Evolutionary conservation across 2,329 filamentous ascomycete species (phyloP).

Genomic region (Bipolaris oryzae): DNA sequence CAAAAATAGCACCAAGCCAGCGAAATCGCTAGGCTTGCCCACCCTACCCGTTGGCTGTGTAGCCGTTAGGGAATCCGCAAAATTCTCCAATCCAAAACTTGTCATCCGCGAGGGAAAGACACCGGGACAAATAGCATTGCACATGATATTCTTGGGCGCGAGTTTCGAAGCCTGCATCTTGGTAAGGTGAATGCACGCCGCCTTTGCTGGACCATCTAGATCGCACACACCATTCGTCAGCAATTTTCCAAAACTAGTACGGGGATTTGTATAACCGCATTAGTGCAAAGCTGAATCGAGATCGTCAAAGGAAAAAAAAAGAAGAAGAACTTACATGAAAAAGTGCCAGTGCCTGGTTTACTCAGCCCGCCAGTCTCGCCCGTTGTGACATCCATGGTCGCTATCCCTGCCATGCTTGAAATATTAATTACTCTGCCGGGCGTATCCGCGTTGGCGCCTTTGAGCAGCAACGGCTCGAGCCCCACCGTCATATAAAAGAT

Average conservation of each 20-base stretch:
- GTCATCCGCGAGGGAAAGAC: conserved; percentile 62
- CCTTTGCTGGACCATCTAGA: conserved; percentile 58
- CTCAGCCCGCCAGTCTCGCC: conserved; percentile 57
- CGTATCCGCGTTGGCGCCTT: conserved; percentile 51
- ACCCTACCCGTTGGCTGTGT: conserved; percentile 56
- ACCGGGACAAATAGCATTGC: conserved; percentile 53
- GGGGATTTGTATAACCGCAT: not conserved
- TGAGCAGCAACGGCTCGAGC: conserved; percentile 55
- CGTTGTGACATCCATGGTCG: conserved; percentile 55
- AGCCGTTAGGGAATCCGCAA: conserved; percentile 54
- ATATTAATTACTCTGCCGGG: conserved; percentile 61
- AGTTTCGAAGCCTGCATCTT: conserved; percentile 59
- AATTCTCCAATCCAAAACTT: conserved; percentile 58
- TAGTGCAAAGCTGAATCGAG: not conserved
- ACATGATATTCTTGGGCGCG: conserved; percentile 60
- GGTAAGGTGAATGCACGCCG: conserved; percentile 60
- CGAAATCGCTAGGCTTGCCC: conserved; percentile 57
- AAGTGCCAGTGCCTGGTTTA: conserved; percentile 59
- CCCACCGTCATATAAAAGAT: conserved; percentile 57
- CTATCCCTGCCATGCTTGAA: conserved; percentile 55
- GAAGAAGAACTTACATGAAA: conserved; percentile 47
- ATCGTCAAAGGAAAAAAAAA: not conserved
- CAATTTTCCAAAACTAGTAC: not conserved
- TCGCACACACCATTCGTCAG: not conserved
- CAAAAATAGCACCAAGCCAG: conserved; percentile 54